A percentile compares a stretch with the other conserved stretches of the same genome.
These are phyloP conservation scores for Wakefieldia striispora DNA, from an alignment of 768 basidiomycete genomes.

Conservation along the genomic window DNA sequence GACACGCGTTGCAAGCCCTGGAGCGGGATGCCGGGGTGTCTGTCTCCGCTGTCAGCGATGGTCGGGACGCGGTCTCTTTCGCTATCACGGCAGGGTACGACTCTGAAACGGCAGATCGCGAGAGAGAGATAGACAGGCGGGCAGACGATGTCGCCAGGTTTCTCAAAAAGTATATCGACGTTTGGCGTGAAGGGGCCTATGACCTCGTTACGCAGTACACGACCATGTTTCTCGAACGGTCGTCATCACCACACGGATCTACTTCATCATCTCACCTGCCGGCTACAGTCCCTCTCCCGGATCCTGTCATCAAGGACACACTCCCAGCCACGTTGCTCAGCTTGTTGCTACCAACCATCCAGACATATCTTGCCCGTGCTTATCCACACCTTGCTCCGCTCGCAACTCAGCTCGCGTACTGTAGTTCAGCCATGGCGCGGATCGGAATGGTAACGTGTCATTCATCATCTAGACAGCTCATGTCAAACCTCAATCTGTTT, in stretches of 20 bases:
- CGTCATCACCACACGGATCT: conserved; percentile 35
- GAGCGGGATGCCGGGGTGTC: conserved; percentile 44
- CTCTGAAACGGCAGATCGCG: conserved; percentile 26
- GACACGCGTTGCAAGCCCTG: conserved; percentile 51
- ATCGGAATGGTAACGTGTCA: conserved; percentile 62
- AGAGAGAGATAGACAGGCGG: conserved; percentile 54
- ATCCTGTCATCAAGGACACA: conserved; percentile 29
- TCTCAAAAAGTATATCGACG: conserved; percentile 83
- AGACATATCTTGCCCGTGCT: conserved; percentile 56
- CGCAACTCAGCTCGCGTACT: conserved; percentile 94
- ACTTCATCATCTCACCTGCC: conserved; percentile 18
- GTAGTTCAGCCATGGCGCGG: conserved; percentile 87
- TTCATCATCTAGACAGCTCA: neutral
- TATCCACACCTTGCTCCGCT: conserved; percentile 68
- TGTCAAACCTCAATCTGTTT: no score
- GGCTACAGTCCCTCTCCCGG: conserved; percentile 18
- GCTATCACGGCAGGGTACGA: conserved; percentile 7
- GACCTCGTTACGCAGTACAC: conserved; percentile 89
- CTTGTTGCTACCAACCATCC: conserved; percentile 67
- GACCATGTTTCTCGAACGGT: conserved; percentile 82
- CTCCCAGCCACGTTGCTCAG: conserved; percentile 32
- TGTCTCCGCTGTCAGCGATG: conserved; percentile 8
- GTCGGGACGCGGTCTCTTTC: conserved; percentile 8
- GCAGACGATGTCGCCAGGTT: conserved; percentile 73
- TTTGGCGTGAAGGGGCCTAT: conserved; percentile 90